Percentiles rank a stretch among this genome's conserved stretches.
phyloP scores from a whole-genome alignment of 495 filamentous ascomycete genomes.

The Aspergillus steynii region DNA sequence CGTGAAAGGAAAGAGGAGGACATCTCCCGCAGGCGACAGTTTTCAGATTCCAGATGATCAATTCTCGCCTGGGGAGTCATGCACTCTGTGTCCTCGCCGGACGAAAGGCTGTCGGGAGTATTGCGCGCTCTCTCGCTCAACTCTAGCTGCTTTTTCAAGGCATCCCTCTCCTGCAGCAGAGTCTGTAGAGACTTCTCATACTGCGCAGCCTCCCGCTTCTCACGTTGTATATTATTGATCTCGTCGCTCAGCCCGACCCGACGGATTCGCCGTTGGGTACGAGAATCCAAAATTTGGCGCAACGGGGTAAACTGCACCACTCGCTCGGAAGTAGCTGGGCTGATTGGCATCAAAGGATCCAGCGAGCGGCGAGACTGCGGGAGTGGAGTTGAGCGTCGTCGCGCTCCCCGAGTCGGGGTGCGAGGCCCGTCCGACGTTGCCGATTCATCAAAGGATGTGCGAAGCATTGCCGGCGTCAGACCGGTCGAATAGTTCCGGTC shows the following conservation, averaged over 20 bases:
- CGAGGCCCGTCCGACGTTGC: constrained; percentile 18
- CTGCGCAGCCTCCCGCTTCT: constrained; percentile 48
- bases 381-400: constrained; percentile 34
- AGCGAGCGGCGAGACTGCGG: constrained; percentile 24
- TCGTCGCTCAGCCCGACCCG: constrained; percentile 75
- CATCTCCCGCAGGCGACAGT: constrained; percentile 17
- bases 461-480: constrained; percentile 65
- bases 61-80: constrained; percentile 24
- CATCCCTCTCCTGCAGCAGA: constrained; percentile 36
- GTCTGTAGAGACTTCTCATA: constrained; percentile 54
- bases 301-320: constrained; percentile 65
- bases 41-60: constrained; percentile 24
- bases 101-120: constrained; percentile 26
- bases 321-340: constrained; percentile 31
- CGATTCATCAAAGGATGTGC: constrained; percentile 49
- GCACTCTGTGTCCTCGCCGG: constrained; percentile 26
- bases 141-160: constrained; percentile 54
- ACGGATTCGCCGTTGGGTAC: constrained; percentile 69
- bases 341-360: constrained; percentile 31
- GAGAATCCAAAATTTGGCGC: constrained; percentile 65
- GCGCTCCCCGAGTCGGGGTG: constrained; percentile 47
- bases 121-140: constrained; percentile 36
- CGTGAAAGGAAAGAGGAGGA: constrained; percentile 14
- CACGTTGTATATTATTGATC: constrained; percentile 63
- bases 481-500: constrained; percentile 53